These are phyloP conservation scores for Rhizopus microsporus DNA, from an alignment of 371 early-diverging fungal genomes.

Conservation along the genomic window DNA sequence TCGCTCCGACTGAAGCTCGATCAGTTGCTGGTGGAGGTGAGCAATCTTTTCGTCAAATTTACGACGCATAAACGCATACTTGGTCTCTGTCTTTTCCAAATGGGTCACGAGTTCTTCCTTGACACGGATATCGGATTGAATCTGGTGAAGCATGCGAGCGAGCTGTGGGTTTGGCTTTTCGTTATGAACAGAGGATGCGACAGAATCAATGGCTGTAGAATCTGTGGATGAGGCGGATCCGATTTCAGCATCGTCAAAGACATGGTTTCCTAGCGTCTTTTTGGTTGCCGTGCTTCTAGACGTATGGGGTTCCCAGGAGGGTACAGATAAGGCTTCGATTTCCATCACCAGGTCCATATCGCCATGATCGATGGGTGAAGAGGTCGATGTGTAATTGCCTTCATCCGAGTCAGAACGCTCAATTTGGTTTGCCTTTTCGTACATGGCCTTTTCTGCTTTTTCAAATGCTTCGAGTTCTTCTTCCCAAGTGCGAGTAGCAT, in stretches of 20 bases:
- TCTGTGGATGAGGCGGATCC: slow-evolving; percentile 8
- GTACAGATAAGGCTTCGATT: slow-evolving; percentile 42
- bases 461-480: slow-evolving; percentile 44
- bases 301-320: slow-evolving; percentile 38
- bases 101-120: slow-evolving; percentile 59
- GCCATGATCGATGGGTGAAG: slow-evolving; percentile 33
- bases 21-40: slow-evolving; percentile 58
- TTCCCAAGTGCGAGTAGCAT: slow-evolving; percentile 44
- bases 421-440: slow-evolving; percentile 24
- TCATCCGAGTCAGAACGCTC: slow-evolving; percentile 36
- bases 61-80: slow-evolving; percentile 59
- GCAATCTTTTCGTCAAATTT: slow-evolving; percentile 75
- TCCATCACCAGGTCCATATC: slow-evolving; percentile 36
- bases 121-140: slow-evolving; percentile 72
- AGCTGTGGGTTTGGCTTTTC: slow-evolving; percentile 41
- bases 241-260: slow-evolving; percentile 12
- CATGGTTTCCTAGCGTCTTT: background rate
- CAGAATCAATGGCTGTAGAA: slow-evolving; percentile 1
- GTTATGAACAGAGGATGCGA: background rate
- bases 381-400: slow-evolving; percentile 40
- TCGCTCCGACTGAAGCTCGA: slow-evolving; percentile 65
- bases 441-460: slow-evolving; percentile 36
- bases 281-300: slow-evolving; percentile 10
- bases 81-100: slow-evolving; percentile 58
- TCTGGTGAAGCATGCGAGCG: slow-evolving; percentile 62